Evolutionary conservation across 1,139 yeast species (phyloP).

Genomic region (Pichia cactophila): DNA sequence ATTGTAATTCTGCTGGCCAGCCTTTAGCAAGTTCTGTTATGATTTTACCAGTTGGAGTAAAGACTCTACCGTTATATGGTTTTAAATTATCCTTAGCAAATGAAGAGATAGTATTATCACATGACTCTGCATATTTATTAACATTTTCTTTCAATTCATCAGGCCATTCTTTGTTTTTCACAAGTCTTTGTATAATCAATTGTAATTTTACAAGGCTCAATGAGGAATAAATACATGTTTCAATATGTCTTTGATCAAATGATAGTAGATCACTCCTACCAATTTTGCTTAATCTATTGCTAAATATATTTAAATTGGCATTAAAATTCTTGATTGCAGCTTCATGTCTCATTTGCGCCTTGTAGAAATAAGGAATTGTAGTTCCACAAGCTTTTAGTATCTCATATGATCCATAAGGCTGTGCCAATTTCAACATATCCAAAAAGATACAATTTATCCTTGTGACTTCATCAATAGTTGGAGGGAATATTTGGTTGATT

Average conservation of each 20-base stretch:
- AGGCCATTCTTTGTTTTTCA: slow-evolving; percentile 35
- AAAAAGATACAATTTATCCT: slow-evolving; percentile 78
- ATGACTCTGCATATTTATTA: slow-evolving; percentile 42
- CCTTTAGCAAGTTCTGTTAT: slow-evolving; percentile 73
- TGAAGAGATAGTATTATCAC: slow-evolving; percentile 67
- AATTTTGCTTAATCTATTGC: slow-evolving; percentile 16
- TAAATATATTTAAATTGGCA: slow-evolving; percentile 32
- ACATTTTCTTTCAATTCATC: slow-evolving; percentile 26
- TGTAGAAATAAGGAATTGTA: slow-evolving; percentile 81
- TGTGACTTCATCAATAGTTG: slow-evolving; percentile 89
- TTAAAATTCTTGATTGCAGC: slow-evolving; percentile 67
- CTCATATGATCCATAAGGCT: slow-evolving; percentile 64
- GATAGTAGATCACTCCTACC: slow-evolving; percentile 21
- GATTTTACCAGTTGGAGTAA: slow-evolving; percentile 87
- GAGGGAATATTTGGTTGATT: slow-evolving; percentile 78
- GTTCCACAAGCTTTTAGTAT: slow-evolving; percentile 70
- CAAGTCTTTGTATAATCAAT: slow-evolving; percentile 55
- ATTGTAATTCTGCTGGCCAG: slow-evolving; percentile 84
- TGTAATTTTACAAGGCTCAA: slow-evolving; percentile 65
- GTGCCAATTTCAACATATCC: slow-evolving; percentile 64
- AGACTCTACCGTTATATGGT: slow-evolving; percentile 56
- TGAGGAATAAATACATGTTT: slow-evolving; percentile 62
- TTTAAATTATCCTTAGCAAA: slow-evolving; percentile 54
- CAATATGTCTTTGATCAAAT: slow-evolving; percentile 55
- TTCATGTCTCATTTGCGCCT: slow-evolving; percentile 88